These are phyloP conservation scores for Apodospora peruviana DNA, from an alignment of 495 filamentous ascomycete genomes.

Conservation along the genomic window DNA sequence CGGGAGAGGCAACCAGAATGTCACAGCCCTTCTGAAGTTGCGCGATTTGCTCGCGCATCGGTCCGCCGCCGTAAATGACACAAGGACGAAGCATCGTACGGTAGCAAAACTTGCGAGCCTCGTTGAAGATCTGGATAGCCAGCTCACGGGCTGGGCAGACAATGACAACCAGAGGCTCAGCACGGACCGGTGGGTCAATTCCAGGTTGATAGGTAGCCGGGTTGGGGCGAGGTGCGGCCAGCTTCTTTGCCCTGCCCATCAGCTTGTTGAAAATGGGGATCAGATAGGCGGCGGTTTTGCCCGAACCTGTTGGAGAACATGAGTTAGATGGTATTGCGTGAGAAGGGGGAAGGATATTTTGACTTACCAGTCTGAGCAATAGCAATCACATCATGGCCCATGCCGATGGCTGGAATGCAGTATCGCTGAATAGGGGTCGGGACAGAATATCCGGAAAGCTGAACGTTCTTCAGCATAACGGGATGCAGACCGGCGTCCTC, in stretches of 20 bases:
- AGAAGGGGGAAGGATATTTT: not conserved
- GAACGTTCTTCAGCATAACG: constrained; percentile 69
- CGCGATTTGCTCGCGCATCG: constrained; percentile 54
- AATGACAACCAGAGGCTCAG: constrained; percentile 81
- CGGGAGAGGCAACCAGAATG: constrained; percentile 80
- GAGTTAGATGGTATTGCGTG: not conserved
- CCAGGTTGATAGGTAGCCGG: constrained; percentile 30
- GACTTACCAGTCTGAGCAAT: constrained; percentile 85
- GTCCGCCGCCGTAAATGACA: constrained; percentile 82
- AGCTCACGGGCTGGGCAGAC: constrained; percentile 87
- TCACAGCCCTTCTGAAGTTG: constrained; percentile 83
- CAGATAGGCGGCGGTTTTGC: constrained; percentile 90
- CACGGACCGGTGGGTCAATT: constrained; percentile 49
- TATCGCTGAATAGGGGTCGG: constrained; percentile 89
- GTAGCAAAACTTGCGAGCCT: constrained; percentile 85
- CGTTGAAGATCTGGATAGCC: constrained; percentile 89
- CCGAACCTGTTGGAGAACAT: constrained; percentile 59
- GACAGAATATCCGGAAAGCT: constrained; percentile 52
- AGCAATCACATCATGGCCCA: constrained; percentile 73
- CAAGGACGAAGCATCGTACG: constrained; percentile 91
- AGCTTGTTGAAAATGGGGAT: constrained; percentile 83
- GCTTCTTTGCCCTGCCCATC: constrained; percentile 88
- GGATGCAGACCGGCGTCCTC: constrained; percentile 81
- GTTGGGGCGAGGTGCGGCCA: constrained; percentile 70
- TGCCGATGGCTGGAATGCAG: constrained; percentile 66